Base-by-base conservation (phyloP, 2,329 filamentous ascomycete species). In the Alternaria infectoria region DNA sequence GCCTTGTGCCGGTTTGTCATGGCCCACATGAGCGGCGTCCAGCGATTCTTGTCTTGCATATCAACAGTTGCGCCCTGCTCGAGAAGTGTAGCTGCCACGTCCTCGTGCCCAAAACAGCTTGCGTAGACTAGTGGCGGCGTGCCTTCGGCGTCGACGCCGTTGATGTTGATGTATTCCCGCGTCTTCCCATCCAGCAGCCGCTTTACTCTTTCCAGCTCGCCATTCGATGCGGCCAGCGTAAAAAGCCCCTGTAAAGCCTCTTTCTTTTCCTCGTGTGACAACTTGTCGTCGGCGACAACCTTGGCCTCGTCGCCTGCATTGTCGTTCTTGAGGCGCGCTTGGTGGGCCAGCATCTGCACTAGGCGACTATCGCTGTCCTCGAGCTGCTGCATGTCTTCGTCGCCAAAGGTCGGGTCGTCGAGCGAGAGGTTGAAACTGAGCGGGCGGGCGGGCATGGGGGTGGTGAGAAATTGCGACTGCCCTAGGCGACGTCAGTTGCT, bases 11-110 rank as follows among this genome's bases (percentile, higher is more conserved):
- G 86, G 80, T 99, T 99, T 59, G 96, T 99, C 93, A 98, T 98
- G 54, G 96, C 95, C 96, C 96, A 99, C 94, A 99, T 99, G 65
- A 99, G 85, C 13, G 96, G 92, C 74, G 93, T 98, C 96, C 96
- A 99, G 76, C 96, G 91, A 77, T 98, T 98, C 67, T 91, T 92
- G 78, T 99, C 96, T 80, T 98, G 95, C 73, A 91, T 91, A 81
- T 99, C 93, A 56, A 98, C 93, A 73, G 93, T 88, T 43, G 91
- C 95, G 23, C 95, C 94, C 10, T 93, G 93, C 62, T 93, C 88
- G 56, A 99, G 88, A 55, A 99, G 86, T 40, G 91, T 89, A 62
- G 91, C 87, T 23, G 98, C 96, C 5, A 97, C 94, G 50, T 90
- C 87, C 80, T 96, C 92, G 78, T 99, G 96, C 43, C 96, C 94